phyloP scores from a whole-genome alignment of 345 rosid genomes.

The Brassica incana region DNA sequence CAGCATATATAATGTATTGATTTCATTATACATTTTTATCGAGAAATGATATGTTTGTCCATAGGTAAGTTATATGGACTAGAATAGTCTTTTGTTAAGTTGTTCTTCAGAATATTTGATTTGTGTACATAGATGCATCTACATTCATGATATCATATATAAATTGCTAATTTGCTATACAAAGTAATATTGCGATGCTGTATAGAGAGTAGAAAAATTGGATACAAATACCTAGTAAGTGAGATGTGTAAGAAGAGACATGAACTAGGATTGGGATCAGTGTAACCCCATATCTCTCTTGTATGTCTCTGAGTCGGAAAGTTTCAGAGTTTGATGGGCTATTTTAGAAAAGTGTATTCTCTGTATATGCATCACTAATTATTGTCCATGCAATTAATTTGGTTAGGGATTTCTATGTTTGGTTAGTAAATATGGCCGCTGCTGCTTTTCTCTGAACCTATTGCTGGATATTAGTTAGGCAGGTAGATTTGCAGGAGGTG shows the following conservation, averaged over 20 bases:
- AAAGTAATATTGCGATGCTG: constrained; percentile 13
- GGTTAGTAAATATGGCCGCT: constrained; percentile 42
- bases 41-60: neutral
- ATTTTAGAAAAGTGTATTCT: constrained; percentile 40
- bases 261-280: constrained; percentile 43
- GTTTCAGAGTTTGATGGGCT: constrained; percentile 38
- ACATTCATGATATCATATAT: neutral
- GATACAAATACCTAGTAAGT: constrained; percentile 11
- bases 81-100: neutral
- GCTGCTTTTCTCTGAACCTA: constrained; percentile 35
- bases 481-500: constrained; percentile 39
- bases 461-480: constrained; percentile 39
- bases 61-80: constrained; percentile 9
- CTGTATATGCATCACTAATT: constrained; percentile 6
- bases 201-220: neutral
- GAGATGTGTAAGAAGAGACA: constrained; percentile 33
- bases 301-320: constrained; percentile 37
- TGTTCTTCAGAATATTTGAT: neutral
- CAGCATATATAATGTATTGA: constrained; percentile 24
- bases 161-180: neutral
- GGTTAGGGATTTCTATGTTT: constrained; percentile 40
- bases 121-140: neutral
- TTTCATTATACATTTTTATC: constrained; percentile 13
- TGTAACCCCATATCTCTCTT: constrained; percentile 39
- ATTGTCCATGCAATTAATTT: constrained; percentile 27